phyloP scores from a whole-genome alignment of 139 green algal species.

The Volvox reticuliferus region DNA sequence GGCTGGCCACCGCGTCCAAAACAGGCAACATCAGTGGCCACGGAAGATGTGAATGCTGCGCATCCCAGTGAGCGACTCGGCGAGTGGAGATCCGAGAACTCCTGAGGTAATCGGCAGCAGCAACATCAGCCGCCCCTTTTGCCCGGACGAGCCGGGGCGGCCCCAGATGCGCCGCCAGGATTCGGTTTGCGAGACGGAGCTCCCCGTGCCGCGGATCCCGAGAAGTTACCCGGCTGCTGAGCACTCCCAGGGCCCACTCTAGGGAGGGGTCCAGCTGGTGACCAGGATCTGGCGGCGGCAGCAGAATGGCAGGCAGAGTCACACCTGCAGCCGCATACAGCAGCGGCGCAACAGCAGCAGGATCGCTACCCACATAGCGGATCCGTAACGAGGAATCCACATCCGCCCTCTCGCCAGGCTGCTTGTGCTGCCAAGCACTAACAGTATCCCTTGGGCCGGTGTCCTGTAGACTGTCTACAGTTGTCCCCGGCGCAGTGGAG shows the following conservation, averaged over 20 bases:
- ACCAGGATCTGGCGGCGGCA: background rate
- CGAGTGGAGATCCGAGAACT: too few species aligned
- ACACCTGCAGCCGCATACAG: conserved; percentile 11
- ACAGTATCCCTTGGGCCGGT: too few species aligned
- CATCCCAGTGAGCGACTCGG: background rate
- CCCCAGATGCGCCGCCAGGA: conserved; percentile 3
- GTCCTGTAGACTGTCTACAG: background rate
- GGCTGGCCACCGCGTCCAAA: background rate
- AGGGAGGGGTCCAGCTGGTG: conserved; percentile 11
- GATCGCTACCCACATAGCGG: background rate
- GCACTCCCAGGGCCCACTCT: conserved; percentile 24
- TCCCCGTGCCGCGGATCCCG: background rate
- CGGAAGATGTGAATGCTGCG: background rate
- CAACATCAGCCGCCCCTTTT: background rate
- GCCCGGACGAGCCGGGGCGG: background rate
- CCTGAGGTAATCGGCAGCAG: background rate
- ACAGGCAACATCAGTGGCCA: conserved; percentile 24
- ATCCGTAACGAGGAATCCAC: background rate
- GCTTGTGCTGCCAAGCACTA: background rate
- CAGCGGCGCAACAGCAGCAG: background rate
- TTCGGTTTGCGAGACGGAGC: conserved; percentile 22
- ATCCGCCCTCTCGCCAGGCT: background rate
- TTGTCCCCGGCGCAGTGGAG: background rate
- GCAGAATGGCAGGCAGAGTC: background rate
- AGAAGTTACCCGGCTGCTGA: background rate